Conservation (phyloP, 2,329 filamentous ascomycete genomes). For the Curvularia spicifera region DNA sequence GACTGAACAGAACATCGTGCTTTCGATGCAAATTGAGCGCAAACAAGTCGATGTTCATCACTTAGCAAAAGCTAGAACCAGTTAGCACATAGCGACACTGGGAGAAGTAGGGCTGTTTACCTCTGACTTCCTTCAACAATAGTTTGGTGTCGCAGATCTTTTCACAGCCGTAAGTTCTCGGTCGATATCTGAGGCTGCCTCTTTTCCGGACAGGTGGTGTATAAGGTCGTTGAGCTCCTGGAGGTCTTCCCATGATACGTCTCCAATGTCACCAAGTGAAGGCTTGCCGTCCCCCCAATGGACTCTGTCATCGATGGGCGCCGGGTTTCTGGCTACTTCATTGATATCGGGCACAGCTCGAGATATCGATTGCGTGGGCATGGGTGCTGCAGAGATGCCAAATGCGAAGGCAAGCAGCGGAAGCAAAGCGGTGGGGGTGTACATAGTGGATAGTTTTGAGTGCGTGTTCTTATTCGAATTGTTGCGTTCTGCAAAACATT, state of each 20-base stretch:
- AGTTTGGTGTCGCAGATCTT: background rate
- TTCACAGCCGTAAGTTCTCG: background rate
- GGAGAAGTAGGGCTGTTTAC: background rate
- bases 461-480: background rate
- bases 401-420: conserved; percentile 17
- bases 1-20: background rate
- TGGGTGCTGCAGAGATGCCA: conserved; percentile 16
- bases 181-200: conserved; percentile 1
- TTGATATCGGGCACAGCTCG: conserved; percentile 22
- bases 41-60: background rate
- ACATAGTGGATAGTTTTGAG: conserved; percentile 14
- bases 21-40: background rate
- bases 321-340: conserved; percentile 25
- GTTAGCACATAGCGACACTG: background rate
- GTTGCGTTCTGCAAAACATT: background rate
- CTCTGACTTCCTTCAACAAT: background rate
- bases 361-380: conserved; percentile 7
- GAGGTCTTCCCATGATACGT: conserved; percentile 6
- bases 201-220: conserved; percentile 5
- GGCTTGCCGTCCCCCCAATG: conserved; percentile 14
- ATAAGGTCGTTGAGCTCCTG: conserved; percentile 9
- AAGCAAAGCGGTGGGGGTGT: conserved; percentile 10
- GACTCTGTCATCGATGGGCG: conserved; percentile 22
- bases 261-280: conserved; percentile 1
- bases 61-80: background rate